Evolutionary conservation across 1,284 basidiomycete genomes (phyloP).

Genomic region (Cryptococcus sp.): DNA sequence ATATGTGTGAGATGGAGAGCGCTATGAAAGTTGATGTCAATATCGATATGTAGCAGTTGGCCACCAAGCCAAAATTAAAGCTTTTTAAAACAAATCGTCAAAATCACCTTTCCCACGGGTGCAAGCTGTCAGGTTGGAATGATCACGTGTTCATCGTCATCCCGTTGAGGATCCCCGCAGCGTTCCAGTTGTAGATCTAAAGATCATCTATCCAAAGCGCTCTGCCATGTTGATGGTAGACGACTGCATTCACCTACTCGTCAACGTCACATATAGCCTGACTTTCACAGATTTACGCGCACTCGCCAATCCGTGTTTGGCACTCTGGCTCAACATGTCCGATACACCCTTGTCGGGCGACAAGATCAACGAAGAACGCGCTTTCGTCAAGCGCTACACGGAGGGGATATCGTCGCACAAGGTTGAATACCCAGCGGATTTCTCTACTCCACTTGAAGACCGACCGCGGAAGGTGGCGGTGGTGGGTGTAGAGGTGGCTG

Average conservation of each 20-base stretch:
- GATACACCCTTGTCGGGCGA: conserved; percentile 55
- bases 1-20: too few species aligned
- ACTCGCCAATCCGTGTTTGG: background rate
- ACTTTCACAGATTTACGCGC: background rate
- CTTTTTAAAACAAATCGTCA: too few species aligned
- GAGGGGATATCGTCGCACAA: conserved; percentile 69
- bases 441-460: conserved; percentile 70
- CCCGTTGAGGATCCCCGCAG: too few species aligned
- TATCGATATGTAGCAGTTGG: background rate
- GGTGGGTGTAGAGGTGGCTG: conserved; percentile 57
- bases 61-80: background rate
- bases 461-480: conserved; percentile 72
- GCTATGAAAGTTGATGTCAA: background rate
- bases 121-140: too few species aligned
- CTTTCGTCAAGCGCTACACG: conserved; percentile 71
- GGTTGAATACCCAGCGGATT: conserved; percentile 71
- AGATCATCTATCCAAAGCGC: too few species aligned
- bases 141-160: too few species aligned
- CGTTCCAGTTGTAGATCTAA: too few species aligned
- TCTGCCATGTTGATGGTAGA: too few species aligned
- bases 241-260: too few species aligned
- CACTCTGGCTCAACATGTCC: conserved; percentile 6
- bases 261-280: too few species aligned
- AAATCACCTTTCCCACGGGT: conserved; percentile 1
- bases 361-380: conserved; percentile 61